Evolutionary conservation across 495 filamentous ascomycete genomes (phyloP), one percentile per base, ranked within the genome.

Genomic region (Lentithecium fluviatile): DNA sequence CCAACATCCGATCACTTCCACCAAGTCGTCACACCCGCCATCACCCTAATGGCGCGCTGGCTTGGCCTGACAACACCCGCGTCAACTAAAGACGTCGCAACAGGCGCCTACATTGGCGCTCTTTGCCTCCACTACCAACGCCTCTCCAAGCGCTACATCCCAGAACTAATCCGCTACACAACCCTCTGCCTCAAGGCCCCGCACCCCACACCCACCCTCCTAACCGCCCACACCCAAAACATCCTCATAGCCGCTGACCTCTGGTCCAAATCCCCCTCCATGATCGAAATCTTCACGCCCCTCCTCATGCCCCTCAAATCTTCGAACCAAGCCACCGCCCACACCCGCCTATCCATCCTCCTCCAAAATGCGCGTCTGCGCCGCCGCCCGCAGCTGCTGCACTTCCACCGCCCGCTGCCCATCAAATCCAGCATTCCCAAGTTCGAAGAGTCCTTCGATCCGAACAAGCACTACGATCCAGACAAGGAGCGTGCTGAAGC

Each of bases 1-100:
- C 91, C 95, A 5, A 96, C 95, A 0, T 95, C 90, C 0, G 94
- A 99, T 74, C 90, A 96, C 72, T 97, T 97, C 73, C 94, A 97
- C 65, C 87, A 91, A 55, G 88, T 97, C 15, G 85, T 88, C 47
- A 97, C 94, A 4, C 94, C 94, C 0, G 88, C 93, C 1, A 87
- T 89, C 69, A 81, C 97, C 6, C 82, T 80, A 50, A 88, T 97
- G 71, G 81, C 83, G 26, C 82, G 88, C 46, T 97, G 88, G 69
- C 78, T 98, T n/a, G 89, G 85, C 0, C 84, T 95, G 65, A 88
- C 83, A 48, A 76, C 84, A 25, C 87, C 89, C 0, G 79, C 81
- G 40, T 72, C 73, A 2, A 73, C 90, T 5, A 68, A 77, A 23
- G 87, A 91, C 60, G 81, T 90, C 38, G 80, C 82, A 8, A 86